These are phyloP conservation scores for Cytospora leucostoma DNA, from an alignment of 2,329 filamentous ascomycete genomes.

Conservation along the genomic window DNA sequence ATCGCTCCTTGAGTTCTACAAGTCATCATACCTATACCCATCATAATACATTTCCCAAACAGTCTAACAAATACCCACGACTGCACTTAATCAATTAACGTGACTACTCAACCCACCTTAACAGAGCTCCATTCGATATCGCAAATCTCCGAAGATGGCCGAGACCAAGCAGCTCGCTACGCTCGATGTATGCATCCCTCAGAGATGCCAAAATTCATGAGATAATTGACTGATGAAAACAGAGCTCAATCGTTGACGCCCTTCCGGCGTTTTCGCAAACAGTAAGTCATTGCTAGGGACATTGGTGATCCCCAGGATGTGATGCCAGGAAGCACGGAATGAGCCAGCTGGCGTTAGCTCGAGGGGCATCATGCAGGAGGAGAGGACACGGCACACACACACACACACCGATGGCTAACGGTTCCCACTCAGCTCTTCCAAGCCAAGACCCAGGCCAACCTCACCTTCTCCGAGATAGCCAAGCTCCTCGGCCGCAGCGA, in stretches of 20 bases:
- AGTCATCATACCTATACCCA: no score
- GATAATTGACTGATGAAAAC: constrained; percentile 22
- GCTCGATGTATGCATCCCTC: constrained; percentile 41
- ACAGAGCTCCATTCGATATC: neutral
- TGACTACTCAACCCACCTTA: neutral
- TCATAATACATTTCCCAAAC: no score
- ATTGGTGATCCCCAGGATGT: neutral
- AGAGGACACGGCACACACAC: neutral
- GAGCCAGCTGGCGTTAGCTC: neutral
- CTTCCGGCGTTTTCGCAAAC: constrained; percentile 71
- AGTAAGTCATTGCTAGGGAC: constrained; percentile 9
- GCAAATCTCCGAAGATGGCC: constrained; percentile 27
- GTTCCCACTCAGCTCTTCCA: constrained; percentile 60
- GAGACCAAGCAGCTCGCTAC: constrained; percentile 31
- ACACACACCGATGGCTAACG: constrained; percentile 1
- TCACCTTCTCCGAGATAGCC: constrained; percentile 80
- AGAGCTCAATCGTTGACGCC: constrained; percentile 59
- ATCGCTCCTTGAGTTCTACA: no score
- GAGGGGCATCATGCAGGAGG: neutral
- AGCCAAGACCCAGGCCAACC: constrained; percentile 73
- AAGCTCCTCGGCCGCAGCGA: constrained; percentile 74
- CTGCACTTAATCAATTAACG: neutral
- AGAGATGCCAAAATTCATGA: neutral
- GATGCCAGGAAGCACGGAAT: neutral
- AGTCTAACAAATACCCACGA: no score